phyloP scores from a whole-genome alignment of 192 early-diverging fungal species.

The Linnemannia hyalina region DNA sequence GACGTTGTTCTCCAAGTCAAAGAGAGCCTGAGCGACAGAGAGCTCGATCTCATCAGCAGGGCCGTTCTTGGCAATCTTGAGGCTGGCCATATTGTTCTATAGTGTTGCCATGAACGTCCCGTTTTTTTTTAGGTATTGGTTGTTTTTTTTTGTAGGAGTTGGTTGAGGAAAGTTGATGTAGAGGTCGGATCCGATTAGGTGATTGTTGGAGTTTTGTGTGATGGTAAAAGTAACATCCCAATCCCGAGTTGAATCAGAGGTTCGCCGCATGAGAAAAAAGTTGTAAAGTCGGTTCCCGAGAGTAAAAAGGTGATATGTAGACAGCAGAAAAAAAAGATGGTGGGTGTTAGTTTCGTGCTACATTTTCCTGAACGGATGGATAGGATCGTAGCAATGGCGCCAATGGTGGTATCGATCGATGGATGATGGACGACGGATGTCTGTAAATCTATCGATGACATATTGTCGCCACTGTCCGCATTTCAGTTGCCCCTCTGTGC shows the following conservation, averaged over 20 bases:
- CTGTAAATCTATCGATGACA: not conserved
- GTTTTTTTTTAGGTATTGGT: not conserved
- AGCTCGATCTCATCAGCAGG: conserved; percentile 87
- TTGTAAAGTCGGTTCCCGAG: not conserved
- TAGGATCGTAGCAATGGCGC: not conserved
- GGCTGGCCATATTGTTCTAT: conserved; percentile 58
- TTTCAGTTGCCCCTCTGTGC: not conserved
- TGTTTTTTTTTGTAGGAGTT: not conserved
- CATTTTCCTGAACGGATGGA: conserved; percentile 33
- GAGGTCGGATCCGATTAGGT: not conserved
- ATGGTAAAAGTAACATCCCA: not conserved
- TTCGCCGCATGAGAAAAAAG: conserved; percentile 14
- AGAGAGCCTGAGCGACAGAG: conserved; percentile 94
- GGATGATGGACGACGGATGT: conserved; percentile 20
- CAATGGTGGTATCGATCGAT: conserved; percentile 20
- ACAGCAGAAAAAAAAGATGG: not conserved
- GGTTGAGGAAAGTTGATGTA: too few relatives aligned
- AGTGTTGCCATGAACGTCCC: not conserved
- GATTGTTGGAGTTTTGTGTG: not conserved
- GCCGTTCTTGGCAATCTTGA: conserved; percentile 61
- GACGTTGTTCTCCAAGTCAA: conserved; percentile 96
- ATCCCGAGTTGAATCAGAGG: conserved; percentile 21
- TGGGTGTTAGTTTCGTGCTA: not conserved
- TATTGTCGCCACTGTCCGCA: not conserved
- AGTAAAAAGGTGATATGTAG: not conserved